Evolutionary conservation across 345 rosid species (phyloP).

Genomic region (Ceriops tagal): DNA sequence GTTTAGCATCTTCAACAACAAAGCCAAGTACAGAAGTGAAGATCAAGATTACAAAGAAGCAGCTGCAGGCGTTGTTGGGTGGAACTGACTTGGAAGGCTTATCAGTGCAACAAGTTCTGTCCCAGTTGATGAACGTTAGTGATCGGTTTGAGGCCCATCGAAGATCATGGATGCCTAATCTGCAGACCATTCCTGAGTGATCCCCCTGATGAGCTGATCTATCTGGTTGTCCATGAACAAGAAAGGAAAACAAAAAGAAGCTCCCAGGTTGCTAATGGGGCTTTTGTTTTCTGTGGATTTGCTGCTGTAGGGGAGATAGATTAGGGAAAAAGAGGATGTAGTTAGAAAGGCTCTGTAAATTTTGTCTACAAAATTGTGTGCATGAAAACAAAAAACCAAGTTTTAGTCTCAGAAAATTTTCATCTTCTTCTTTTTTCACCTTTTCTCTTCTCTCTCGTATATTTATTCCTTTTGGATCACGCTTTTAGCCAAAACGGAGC

Average conservation of each 20-base stretch:
- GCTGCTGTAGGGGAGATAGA: neutral
- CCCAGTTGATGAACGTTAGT: slow-evolving; percentile 26
- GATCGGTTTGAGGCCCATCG: slow-evolving; percentile 24
- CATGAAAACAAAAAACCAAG: neutral
- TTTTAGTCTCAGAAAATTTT: too few species aligned
- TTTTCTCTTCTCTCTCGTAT: neutral
- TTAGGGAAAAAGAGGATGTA: neutral
- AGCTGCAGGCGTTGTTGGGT: slow-evolving; percentile 47
- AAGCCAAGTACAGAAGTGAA: slow-evolving; percentile 28
- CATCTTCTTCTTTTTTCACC: neutral
- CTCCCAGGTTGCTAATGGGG: too few species aligned
- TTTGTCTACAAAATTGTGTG: neutral
- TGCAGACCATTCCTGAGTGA: slow-evolving; percentile 59
- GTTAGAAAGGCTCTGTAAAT: neutral
- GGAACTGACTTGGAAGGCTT: slow-evolving; percentile 35
- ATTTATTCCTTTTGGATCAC: too few species aligned
- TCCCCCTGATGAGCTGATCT: neutral
- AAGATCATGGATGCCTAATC: slow-evolving; percentile 53
- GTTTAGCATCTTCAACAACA: slow-evolving; percentile 12
- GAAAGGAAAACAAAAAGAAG: too few species aligned
- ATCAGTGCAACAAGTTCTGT: slow-evolving; percentile 41
- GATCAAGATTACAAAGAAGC: slow-evolving; percentile 58
- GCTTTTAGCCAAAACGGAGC: too few species aligned
- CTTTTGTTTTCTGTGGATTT: neutral
- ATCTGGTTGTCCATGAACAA: too few species aligned